These are phyloP conservation scores for Binderoboletus segoi DNA, from an alignment of 1,284 basidiomycete species.

Conservation along the genomic window DNA sequence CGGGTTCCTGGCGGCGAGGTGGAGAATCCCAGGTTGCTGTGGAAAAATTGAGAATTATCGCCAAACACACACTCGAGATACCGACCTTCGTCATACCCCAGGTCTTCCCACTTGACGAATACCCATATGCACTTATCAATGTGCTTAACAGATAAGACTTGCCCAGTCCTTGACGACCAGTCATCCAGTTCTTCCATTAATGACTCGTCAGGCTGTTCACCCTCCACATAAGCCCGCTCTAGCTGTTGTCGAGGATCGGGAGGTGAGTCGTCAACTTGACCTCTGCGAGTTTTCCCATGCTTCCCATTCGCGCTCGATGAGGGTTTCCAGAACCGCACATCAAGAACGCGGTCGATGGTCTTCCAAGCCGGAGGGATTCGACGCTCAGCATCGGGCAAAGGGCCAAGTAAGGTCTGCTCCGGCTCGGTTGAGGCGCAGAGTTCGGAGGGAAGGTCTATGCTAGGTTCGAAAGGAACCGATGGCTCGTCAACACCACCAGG, in stretches of 20 bases:
- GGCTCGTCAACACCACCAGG: constrained; percentile 35
- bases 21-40: constrained; percentile 92
- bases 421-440: constrained; percentile 33
- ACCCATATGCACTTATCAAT: constrained; percentile 70
- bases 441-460: constrained; percentile 41
- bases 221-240: constrained; percentile 49
- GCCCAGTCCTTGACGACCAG: constrained; percentile 55
- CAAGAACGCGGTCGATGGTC: constrained; percentile 80
- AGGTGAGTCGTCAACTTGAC: constrained; percentile 35
- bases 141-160: constrained; percentile 51
- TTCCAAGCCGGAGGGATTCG: constrained; percentile 76
- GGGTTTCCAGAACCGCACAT: constrained; percentile 63
- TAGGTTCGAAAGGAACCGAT: constrained; percentile 38
- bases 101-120: constrained; percentile 89
- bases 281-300: constrained; percentile 33
- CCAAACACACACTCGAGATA: constrained; percentile 2
- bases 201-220: constrained; percentile 56
- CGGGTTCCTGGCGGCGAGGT: constrained; percentile 57
- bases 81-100: constrained; percentile 86
- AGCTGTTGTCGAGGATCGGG: constrained; percentile 37
- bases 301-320: constrained; percentile 14
- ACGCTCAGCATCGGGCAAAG: constrained; percentile 62
- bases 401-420: constrained; percentile 26
- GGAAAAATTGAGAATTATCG: constrained; percentile 4
- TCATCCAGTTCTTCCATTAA: constrained; percentile 57